Evolutionary conservation across 495 filamentous ascomycete species (phyloP), one percentile per base, ranked within the genome.

Genomic region (Lichina pygmaea): DNA sequence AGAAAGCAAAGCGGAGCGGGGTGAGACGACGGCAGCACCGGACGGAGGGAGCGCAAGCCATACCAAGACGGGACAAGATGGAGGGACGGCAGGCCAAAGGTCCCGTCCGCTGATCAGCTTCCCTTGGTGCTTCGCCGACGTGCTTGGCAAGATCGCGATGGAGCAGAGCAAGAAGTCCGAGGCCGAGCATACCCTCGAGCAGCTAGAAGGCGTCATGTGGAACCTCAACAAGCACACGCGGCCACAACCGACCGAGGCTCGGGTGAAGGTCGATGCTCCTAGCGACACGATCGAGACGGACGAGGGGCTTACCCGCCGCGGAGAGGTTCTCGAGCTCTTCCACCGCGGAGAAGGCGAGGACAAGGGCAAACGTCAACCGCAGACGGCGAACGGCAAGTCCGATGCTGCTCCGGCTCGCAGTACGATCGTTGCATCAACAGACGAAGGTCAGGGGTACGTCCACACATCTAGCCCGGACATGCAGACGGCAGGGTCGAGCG

Each of bases 71-170:
- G 24, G 24, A 4, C 24, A 24, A 24, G 24, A 24, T 24, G 24
- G 24, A 24, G 47, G 13, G 16, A n/a, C 39, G 24, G 16, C 31
- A 16, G 30, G 34, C 0, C 53, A 60, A 0, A 62, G 62, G 6
- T 58, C 60, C 7, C 71, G 83, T 63, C 89, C 91, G 0, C 58
- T 95, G 17, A 89, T 94, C 53, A 86, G 75, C 52, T 95, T 93
- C 52, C 86, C 89, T 0, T 99, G 89, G 91, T 55, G 95, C 8
- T 91, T 95, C 45, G 61, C 68, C 0, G 60, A 68, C 33, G 63
- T 81, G 44, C 66, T 99, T 2, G 80, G 82, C 6, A 66, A 65
- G 34, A 76, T 95, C 49, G 86, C 80, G 36, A 64, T 60, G 48
- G 44, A 38, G 49, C 38, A 24, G 31, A 46, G 33, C 24, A 30